Evolutionary conservation across 768 basidiomycete species (phyloP).

Genomic region (Naganishia onofrii): DNA sequence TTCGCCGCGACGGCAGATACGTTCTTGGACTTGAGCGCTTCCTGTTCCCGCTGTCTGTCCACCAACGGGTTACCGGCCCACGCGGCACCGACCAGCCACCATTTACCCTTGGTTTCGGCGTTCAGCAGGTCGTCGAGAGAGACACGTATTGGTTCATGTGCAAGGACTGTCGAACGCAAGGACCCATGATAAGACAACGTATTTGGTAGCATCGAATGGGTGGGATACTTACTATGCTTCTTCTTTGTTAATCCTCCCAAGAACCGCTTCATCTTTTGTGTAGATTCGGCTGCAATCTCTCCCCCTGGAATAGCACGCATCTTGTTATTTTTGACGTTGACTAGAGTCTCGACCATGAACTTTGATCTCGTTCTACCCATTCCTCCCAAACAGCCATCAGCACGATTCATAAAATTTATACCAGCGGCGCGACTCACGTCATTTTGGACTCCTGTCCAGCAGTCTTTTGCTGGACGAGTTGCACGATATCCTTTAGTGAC

Average conservation of each 20-base stretch:
- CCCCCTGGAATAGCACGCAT: conserved; percentile 57
- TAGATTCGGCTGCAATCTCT: conserved; percentile 72
- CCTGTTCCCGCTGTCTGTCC: conserved; percentile 54
- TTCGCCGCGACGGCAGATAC: conserved; percentile 35
- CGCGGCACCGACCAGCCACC: conserved; percentile 97
- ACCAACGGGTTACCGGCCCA: conserved; percentile 90
- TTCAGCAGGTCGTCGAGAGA: conserved; percentile 79
- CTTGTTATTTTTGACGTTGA: conserved; percentile 89
- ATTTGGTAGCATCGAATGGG: background rate
- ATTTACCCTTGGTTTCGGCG: conserved; percentile 84
- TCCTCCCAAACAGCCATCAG: background rate
- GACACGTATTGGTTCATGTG: conserved; percentile 81
- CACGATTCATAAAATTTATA: too few species aligned
- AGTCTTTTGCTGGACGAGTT: conserved; percentile 72
- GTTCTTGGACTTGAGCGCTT: conserved; percentile 39
- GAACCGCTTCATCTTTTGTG: conserved; percentile 85
- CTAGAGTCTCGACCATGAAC: conserved; percentile 93
- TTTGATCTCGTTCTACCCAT: conserved; percentile 76
- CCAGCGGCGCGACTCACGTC: too few species aligned
- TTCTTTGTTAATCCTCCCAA: conserved; percentile 72
- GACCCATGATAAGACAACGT: background rate
- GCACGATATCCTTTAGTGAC: conserved; percentile 85
- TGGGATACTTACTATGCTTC: conserved; percentile 58
- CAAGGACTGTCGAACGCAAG: conserved; percentile 61
- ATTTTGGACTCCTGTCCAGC: conserved; percentile 55